Base-by-base conservation (phyloP, 2,329 filamentous ascomycete species). In the Dothistroma pini region DNA sequence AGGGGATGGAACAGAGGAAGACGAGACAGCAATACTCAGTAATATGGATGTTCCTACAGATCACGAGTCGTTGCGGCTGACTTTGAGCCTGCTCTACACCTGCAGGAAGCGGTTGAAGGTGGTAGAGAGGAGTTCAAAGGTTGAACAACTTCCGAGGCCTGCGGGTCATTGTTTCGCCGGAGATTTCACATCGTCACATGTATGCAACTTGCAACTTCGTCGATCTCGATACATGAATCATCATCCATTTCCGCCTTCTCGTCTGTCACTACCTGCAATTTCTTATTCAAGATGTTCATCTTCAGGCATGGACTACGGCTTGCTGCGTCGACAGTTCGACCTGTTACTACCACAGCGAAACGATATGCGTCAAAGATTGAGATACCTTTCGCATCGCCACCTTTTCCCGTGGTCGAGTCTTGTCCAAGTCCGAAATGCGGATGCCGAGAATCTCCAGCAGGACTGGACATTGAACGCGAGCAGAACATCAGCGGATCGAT, bases 351-450 rank as follows among this genome's bases (percentile, higher is more conserved):
- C 11, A 31, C 35, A 1, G 44, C 58, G 4, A n/a, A 19, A 25
- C 56, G 57, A 25, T 63, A 54, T 57, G 72, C 71, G 21, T 72
- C 72, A 12, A 63, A 65, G n/a, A 74, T 74, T 50, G 66, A 66
- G 21, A 69, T 74, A n/a, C 71, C 74, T 14, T 70, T 71, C 25
- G 62, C 68, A 16, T 67, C 69, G 38, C 70, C 70, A 14, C 67
- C 72, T 9, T 79, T 83, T 53, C 80, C 82, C 9, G 72, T 81
- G 10, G 77, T 78, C 19, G 77, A 81, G 56, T 70, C 78, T 56
- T 96, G 92, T 71, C 92, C 93, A 1, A 81, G 86, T 38, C 86
- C 91, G 65, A 90, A 86, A 65, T 96, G 92, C 76, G 75, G 81
- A 12, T 96, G 91, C 75, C 84, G 87, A n/a, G 77, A 84, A 1